Percentiles rank a stretch among this genome's conserved stretches.
These are phyloP conservation scores for Limonium bicolor DNA, from an alignment of 148 eudicot genomes.

Conservation along the genomic window DNA sequence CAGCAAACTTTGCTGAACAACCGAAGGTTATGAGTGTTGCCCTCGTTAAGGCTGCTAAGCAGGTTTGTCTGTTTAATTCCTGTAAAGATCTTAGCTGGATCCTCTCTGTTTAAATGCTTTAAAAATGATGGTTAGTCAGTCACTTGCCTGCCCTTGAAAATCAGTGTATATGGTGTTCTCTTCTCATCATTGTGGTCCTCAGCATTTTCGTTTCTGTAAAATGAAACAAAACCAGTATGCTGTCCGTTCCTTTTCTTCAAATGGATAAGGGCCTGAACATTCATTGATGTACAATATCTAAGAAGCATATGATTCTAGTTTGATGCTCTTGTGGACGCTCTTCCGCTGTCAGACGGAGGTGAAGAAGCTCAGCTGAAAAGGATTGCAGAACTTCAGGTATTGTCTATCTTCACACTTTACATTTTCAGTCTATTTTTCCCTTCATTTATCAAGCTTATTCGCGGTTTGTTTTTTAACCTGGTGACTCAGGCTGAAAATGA, in stretches of 20 bases:
- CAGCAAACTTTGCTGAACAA: constrained; percentile 40
- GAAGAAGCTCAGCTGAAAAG: constrained; percentile 93
- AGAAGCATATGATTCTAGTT: constrained; percentile 24
- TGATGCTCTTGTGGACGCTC: constrained; percentile 92
- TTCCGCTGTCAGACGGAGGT: constrained; percentile 84
- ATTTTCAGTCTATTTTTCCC: neutral
- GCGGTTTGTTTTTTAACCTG: neutral
- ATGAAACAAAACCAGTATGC: neutral
- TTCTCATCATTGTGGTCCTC: too few species aligned
- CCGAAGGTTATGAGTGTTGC: constrained; percentile 61
- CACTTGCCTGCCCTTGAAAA: too few species aligned
- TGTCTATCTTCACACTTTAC: neutral
- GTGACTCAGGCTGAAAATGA: constrained; percentile 74
- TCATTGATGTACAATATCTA: neutral
- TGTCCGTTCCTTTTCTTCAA: neutral
- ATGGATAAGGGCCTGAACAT: neutral
- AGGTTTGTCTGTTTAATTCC: constrained; percentile 22
- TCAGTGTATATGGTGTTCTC: too few species aligned
- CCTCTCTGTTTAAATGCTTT: neutral
- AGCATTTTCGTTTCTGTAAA: too few species aligned
- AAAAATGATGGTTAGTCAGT: neutral
- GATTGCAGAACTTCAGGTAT: constrained; percentile 91
- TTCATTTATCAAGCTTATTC: neutral
- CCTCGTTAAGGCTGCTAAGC: constrained; percentile 88
- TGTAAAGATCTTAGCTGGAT: neutral